Base-by-base conservation (phyloP, 306 rosid genomes). In the Fagus crenata region DNA sequence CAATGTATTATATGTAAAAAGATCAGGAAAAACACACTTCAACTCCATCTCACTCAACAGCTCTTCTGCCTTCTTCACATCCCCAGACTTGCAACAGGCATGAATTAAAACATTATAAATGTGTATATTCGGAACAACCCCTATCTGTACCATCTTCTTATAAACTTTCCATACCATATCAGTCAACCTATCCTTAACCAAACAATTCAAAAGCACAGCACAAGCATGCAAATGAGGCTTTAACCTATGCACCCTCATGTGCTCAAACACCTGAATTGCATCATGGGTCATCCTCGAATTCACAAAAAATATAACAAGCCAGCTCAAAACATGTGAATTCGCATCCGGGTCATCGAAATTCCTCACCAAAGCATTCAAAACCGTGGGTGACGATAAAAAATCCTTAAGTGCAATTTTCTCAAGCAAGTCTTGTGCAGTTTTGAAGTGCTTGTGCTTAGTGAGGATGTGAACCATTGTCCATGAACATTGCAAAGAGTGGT, bases 21-120 rank as follows among this genome's bases (percentile, higher is more conserved):
- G 83, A 85, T 93, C 98, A 76, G 97, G 97, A 74, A 75, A 59
- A 54, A 90, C 80, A 56, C 87, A 80, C 76, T 84, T 84, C 74
- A 43, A 39, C 53, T 92, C 98, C 97, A 94, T 92, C 85, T 94
- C 96, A 53, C 83, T 82, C 59, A 89, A 69, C 31, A 94, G 58
- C 67, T 80, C 32, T 67, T 88, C 94, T 0, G 92, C 96, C 78
- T 87, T 90, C 77, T 92, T 93, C 49, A 74, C 75, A 69, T 92
- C 98, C 73, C 94, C 82, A 53, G 96, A 89, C 73, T 84, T 89
- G 82, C 93, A 87, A 79, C 97, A 92, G 72, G 96, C 96, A 82
- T 91, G 96, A 69, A 94, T 84, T 40, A 94, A 81, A 79, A 92
- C 96, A 77, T 94, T 94, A 78, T 94, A 90, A 64, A 87, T 33